A percentile compares a stretch with the other conserved stretches of the same genome.
Conservation (phyloP, 768 basidiomycete species). For the Boletus edulis region DNA sequence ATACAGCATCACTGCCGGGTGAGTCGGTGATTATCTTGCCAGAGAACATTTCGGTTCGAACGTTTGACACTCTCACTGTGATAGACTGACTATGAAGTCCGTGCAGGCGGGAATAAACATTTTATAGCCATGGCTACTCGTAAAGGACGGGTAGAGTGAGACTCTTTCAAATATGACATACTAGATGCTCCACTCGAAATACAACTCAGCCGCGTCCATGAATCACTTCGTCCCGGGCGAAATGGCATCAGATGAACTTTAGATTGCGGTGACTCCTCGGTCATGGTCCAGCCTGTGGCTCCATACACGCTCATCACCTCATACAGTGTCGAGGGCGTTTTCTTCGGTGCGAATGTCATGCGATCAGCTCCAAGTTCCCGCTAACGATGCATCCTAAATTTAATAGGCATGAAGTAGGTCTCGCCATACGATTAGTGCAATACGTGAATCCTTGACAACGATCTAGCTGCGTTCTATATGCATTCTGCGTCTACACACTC, state of each 20-base stretch:
- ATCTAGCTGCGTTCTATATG: constrained; percentile 13
- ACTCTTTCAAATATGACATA: no score
- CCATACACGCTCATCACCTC: constrained; percentile 4
- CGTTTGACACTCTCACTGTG: no score
- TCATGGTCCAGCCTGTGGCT: constrained; percentile 3
- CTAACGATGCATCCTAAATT: background rate
- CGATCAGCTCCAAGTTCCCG: background rate
- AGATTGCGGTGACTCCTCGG: background rate
- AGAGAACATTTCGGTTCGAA: no score
- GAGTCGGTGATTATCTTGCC: no score
- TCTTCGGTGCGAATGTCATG: constrained; percentile 16
- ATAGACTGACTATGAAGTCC: no score
- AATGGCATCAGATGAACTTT: background rate
- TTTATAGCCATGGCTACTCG: no score
- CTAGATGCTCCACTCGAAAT: no score
- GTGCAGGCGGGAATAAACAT: no score
- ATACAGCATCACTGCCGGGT: no score
- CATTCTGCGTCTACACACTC: constrained; percentile 14
- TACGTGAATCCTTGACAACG: background rate
- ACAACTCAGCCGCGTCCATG: no score
- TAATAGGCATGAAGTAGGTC: constrained; percentile 16
- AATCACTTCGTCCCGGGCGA: no score
- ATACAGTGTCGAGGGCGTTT: constrained; percentile 9
- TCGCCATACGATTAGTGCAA: background rate
- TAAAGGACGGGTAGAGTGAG: no score